Evolutionary conservation across 2,329 filamentous ascomycete species (phyloP), one percentile per base, ranked within the genome.

Genomic region (Dothideomycetes sp.): DNA sequence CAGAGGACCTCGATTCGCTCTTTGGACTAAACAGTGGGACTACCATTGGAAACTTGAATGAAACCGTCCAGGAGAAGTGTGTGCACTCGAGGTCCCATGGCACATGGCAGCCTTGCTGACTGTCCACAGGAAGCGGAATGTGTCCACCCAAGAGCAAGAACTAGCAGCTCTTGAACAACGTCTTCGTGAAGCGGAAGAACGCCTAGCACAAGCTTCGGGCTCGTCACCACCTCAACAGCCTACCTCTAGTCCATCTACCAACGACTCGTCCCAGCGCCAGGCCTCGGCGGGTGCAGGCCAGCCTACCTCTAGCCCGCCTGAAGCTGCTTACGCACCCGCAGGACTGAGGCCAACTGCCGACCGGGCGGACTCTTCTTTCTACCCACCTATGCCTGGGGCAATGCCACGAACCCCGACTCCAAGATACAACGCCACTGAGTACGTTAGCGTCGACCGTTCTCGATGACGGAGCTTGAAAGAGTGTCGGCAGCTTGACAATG

Each of bases 81-180:
- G 79, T 38, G 10, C 8, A 11, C 27, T 33, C 37, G 18, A 15
- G 15, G 14, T 10, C 22, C 12, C 7, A 5, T 14, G 14, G 4
- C 19, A 4, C 22, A 14, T n/a, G 12, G n/a, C 12, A 3, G 35
- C 34, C 19, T 29, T 16, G 32, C 40, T 42, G 22, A 48, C 22
- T 15, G 15, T 19, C 27, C 22, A 47, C 59, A 94, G 87, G 63
- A 91, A 91, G 65, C 78, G 86, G 56, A 74, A 76, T 44, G 79
- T 96, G 56, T 74, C 72, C 47, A 75, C 73, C 38, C 83, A 85
- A 58, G 77, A 75, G 40, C 75, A 78, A 47, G 85, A 95, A 62
- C 80, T 96, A 49, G 81, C 94, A 61, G 78, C 80, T 41, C 79
- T 96, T 53, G 86, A 95, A 64, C 78, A 78, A 38, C 80, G 79